These are phyloP conservation scores for Diaporthe ampelina DNA, from an alignment of 2,329 filamentous ascomycete species.

Conservation along the genomic window DNA sequence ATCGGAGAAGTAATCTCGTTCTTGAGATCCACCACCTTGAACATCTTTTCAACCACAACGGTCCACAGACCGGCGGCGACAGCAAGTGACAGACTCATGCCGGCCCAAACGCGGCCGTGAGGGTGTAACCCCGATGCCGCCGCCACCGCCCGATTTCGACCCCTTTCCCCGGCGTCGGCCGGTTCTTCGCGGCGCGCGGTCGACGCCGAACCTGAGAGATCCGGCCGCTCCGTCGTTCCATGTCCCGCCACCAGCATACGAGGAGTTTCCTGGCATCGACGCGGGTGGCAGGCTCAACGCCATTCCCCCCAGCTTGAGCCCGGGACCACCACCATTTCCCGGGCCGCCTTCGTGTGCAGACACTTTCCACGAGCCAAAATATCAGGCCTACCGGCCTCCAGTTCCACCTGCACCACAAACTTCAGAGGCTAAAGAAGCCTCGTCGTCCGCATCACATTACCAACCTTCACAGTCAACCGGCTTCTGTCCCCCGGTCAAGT, in stretches of 20 bases:
- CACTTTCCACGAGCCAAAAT: conserved; percentile 7
- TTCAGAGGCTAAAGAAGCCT: not conserved
- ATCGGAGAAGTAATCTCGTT: not conserved
- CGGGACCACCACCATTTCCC: not conserved
- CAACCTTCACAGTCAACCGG: conserved; percentile 13
- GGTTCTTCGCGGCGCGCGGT: conserved; percentile 2
- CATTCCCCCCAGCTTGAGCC: conserved; percentile 5
- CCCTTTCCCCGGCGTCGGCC: conserved; percentile 11
- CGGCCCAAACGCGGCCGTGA: not conserved
- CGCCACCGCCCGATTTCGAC: conserved; percentile 8
- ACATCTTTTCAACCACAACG: not conserved
- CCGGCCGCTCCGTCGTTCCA: not conserved
- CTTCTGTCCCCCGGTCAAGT: conserved; percentile 3
- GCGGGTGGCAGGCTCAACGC: conserved; percentile 11
- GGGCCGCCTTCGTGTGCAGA: conserved; percentile 17
- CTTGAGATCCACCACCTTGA: not conserved
- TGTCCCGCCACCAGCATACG: conserved; percentile 13
- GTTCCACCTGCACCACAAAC: not conserved
- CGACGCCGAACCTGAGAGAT: conserved; percentile 18
- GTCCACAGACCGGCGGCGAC: not conserved
- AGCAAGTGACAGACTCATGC: not conserved
- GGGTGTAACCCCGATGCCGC: not conserved
- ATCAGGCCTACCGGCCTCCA: conserved; percentile 11
- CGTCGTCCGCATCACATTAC: not conserved
- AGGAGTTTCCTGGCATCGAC: conserved; percentile 11